Evolutionary conservation across 2,329 filamentous ascomycete species (phyloP), one percentile per base, ranked within the genome.

Genomic region (Cytospora chrysosperma): DNA sequence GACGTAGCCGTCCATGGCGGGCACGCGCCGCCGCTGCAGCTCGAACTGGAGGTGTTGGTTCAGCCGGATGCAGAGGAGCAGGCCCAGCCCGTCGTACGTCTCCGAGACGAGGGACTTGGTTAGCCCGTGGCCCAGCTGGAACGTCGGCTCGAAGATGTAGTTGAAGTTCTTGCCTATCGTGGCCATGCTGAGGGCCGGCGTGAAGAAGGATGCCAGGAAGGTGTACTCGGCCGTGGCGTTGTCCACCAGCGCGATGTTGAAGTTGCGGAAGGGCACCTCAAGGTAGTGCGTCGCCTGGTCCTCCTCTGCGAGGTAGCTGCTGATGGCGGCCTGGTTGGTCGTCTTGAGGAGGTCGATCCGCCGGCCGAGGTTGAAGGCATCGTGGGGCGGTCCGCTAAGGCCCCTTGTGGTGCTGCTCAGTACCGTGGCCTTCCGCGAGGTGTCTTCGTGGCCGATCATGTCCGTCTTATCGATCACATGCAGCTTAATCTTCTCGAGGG

Each of bases 21-120:
- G 95, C 1, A 98, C 87, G 73, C 96, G 94, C 61, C 94, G 88
- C 13, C 94, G 86, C 75, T 99, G 95, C 37, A 98, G 83, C 75
- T 96, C 92, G 73, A 99, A 99, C 19, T 95, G 93, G 64, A 94
- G 89, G 69, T 95, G 92, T 73, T 98, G 95, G 70, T 96, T 99
- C 19, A 99, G 78, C 7, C 95, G 88, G 34, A 99, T 93, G 72
- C 92, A 95, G n/a, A 98, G 82, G 9, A 99, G 81, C 12, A 97
- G 81, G 3, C 95, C 95, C 0, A 99, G 80, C 1, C 90, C 91
- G 75, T 99, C 95, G 60, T 89, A 90, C 0, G 90, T 91, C 40
- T 89, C 86, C 50, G 90, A 84, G 2, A 92, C 85, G 2, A 99
- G 85, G 5, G 85, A 82, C 72, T 89, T 94, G 0, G 92, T 93